Evolutionary conservation across 2,329 filamentous ascomycete species (phyloP).

Genomic region (Fusarium hostae): DNA sequence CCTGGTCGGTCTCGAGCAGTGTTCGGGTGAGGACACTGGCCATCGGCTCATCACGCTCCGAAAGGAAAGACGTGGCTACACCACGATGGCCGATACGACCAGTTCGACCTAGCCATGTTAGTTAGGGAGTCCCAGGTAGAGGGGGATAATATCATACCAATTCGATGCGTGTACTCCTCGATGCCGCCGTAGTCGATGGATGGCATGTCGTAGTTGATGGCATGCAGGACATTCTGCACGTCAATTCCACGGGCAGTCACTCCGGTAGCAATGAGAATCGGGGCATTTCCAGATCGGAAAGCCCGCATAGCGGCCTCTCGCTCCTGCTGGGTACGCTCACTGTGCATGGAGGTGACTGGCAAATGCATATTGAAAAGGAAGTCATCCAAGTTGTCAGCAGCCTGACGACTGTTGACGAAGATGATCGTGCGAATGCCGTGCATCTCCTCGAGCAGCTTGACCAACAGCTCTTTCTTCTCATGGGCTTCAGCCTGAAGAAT

Average conservation of each 20-base stretch:
- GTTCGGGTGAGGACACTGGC: slow-evolving; percentile 81
- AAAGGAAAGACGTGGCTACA: slow-evolving; percentile 89
- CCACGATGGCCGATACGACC: slow-evolving; percentile 91
- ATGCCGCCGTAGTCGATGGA: slow-evolving; percentile 82
- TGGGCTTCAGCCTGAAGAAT: slow-evolving; percentile 73
- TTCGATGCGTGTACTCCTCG: slow-evolving; percentile 92
- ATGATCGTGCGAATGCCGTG: slow-evolving; percentile 83
- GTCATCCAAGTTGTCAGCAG: slow-evolving; percentile 87
- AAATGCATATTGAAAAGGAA: slow-evolving; percentile 82
- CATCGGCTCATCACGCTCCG: slow-evolving; percentile 78
- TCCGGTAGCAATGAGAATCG: slow-evolving; percentile 87
- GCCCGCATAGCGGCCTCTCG: slow-evolving; percentile 90
- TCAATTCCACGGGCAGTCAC: slow-evolving; percentile 91
- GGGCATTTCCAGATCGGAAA: slow-evolving; percentile 79
- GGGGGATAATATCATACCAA: slow-evolving; percentile 70
- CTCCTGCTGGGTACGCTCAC: slow-evolving; percentile 87
- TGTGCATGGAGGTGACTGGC: slow-evolving; percentile 89
- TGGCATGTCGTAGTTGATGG: slow-evolving; percentile 94
- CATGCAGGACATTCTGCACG: slow-evolving; percentile 85
- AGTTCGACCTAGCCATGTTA: slow-evolving; percentile 74
- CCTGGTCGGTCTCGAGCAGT: slow-evolving; percentile 81
- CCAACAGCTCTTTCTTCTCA: slow-evolving; percentile 76
- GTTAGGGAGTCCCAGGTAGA: not conserved
- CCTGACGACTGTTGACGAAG: slow-evolving; percentile 85
- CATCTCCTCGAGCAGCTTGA: slow-evolving; percentile 76